phyloP scores from a whole-genome alignment of 1,284 basidiomycete genomes.

The Tilletia horrida region DNA sequence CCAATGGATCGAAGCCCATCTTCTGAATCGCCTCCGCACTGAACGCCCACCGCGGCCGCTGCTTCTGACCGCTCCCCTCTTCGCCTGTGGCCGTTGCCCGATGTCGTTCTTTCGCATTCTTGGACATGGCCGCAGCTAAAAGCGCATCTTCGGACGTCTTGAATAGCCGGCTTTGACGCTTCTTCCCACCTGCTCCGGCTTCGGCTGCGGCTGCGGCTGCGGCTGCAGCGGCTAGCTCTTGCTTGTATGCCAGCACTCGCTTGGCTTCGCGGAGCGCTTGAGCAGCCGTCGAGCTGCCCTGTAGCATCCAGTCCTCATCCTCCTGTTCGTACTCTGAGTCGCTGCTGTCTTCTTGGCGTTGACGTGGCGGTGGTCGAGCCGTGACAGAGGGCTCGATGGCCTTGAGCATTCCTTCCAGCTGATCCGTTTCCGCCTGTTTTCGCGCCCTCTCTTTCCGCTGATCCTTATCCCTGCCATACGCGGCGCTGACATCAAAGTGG shows the following conservation, averaged over 20 bases:
- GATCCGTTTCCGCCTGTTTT: neutral
- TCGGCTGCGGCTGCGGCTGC: neutral
- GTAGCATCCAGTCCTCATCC: conserved; percentile 3
- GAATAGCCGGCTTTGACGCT: conserved; percentile 3
- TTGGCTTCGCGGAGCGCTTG: conserved; percentile 7
- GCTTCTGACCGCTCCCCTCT: conserved; percentile 3
- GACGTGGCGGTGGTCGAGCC: neutral
- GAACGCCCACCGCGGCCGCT: conserved; percentile 14
- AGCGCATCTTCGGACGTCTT: conserved; percentile 1
- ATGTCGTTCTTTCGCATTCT: conserved; percentile 9
- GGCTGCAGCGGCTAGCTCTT: conserved; percentile 1
- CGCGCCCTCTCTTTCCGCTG: neutral
- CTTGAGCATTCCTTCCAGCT: conserved; percentile 1
- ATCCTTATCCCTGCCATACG: neutral
- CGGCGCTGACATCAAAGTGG: conserved; percentile 1
- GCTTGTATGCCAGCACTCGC: conserved; percentile 10
- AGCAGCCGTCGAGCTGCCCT: conserved; percentile 15
- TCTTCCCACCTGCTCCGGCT: conserved; percentile 18
- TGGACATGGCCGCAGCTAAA: conserved; percentile 4
- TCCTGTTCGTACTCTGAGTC: neutral
- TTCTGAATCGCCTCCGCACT: conserved; percentile 23
- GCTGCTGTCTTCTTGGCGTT: conserved; percentile 1
- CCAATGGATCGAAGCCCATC: conserved; percentile 25
- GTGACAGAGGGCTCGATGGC: neutral
- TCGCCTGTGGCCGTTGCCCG: neutral